Evolutionary conservation across 345 rosid genomes (phyloP).

Genomic region (Dipteronia dyeriana): DNA sequence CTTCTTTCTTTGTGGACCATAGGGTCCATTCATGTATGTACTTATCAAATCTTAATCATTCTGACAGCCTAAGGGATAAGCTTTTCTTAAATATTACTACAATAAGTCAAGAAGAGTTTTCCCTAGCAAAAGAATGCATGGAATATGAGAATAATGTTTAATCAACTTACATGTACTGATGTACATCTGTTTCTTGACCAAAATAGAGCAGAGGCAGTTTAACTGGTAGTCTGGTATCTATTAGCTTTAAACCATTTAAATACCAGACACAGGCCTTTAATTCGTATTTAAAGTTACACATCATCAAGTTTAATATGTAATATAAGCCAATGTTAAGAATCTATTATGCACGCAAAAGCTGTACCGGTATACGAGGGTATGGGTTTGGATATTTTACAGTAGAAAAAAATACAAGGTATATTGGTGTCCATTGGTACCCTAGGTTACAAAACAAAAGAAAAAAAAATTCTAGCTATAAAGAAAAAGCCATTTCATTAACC

Average conservation of each 20-base stretch:
- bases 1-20: not conserved
- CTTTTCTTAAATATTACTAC: not conserved
- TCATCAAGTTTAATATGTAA: not conserved
- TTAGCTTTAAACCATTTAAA: not conserved
- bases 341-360: not conserved
- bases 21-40: not conserved
- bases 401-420: not conserved
- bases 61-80: not conserved
- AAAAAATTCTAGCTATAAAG: not conserved
- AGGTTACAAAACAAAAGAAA: not conserved
- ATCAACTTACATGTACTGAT: not conserved
- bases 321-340: not conserved
- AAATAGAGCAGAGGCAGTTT: not conserved
- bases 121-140: not conserved
- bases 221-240: not conserved
- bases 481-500: not conserved
- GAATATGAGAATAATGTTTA: not conserved
- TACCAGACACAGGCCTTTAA: not conserved
- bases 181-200: not conserved
- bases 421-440: not conserved
- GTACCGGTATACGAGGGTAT: not conserved
- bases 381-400: not conserved
- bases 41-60: constrained; percentile 5
- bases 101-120: not conserved
- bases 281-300: not conserved